Evolutionary conservation across 148 eudicot genomes (phyloP).

Genomic region (Cornus controversa): DNA sequence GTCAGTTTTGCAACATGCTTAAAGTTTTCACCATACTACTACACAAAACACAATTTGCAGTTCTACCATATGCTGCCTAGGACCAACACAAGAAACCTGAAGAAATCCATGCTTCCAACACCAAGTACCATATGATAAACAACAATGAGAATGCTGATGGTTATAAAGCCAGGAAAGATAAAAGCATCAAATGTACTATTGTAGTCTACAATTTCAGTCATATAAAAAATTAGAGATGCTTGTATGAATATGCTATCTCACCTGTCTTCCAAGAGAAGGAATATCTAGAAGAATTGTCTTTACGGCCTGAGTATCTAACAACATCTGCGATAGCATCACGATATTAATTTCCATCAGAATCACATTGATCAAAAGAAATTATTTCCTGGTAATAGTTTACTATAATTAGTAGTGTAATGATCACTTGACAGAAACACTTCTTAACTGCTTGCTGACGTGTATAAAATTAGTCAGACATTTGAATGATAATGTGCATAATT

Average conservation of each 20-base stretch:
- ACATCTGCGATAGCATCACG: constrained; percentile 60
- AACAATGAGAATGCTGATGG: background rate
- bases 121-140: background rate
- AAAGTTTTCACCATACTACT: too few relatives aligned
- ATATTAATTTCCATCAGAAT: background rate
- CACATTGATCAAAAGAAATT: background rate
- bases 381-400: background rate
- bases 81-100: too few relatives aligned
- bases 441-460: background rate
- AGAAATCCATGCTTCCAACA: background rate
- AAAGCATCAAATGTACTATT: background rate
- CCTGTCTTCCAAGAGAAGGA: constrained; percentile 97
- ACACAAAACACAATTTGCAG: too few relatives aligned
- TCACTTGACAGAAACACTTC: background rate
- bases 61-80: too few relatives aligned
- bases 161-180: constrained; percentile 2
- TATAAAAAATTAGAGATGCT: background rate
- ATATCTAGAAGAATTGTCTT: constrained; percentile 95
- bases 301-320: constrained; percentile 96
- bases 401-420: background rate
- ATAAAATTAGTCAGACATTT: background rate
- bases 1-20: too few relatives aligned
- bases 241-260: constrained; percentile 16
- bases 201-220: background rate
- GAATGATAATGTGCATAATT: background rate